phyloP scores from a whole-genome alignment of 345 rosid genomes.

The Limnanthes douglasii region DNA sequence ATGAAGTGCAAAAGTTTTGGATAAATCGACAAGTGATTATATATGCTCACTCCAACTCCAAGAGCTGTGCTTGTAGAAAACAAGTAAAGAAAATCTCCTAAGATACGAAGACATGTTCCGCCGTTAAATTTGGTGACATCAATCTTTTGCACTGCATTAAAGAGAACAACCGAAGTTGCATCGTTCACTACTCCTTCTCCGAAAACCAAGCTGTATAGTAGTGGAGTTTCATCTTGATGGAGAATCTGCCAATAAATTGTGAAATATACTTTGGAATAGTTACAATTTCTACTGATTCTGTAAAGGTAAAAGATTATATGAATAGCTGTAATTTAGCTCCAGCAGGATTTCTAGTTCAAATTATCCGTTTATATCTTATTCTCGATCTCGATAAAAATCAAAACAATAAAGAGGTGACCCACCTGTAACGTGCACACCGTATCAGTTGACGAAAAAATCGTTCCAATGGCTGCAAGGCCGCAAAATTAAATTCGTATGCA shows the following conservation, averaged over 20 bases:
- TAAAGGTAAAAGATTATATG: too few relatives aligned
- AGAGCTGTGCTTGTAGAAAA: conserved; percentile 69
- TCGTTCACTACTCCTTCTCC: conserved; percentile 97
- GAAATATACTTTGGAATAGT: too few relatives aligned
- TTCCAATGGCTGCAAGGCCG: conserved; percentile 54
- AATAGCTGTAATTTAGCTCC: too few relatives aligned
- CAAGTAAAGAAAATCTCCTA: conserved; percentile 58
- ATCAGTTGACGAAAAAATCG: conserved; percentile 87
- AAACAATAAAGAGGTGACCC: conserved; percentile 2
- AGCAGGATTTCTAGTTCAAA: not conserved
- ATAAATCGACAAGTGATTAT: not conserved
- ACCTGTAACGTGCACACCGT: conserved; percentile 97
- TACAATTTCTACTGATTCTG: too few relatives aligned
- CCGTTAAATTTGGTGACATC: conserved; percentile 33
- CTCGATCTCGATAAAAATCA: too few relatives aligned
- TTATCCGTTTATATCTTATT: too few relatives aligned
- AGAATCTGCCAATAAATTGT: conserved; percentile 52
- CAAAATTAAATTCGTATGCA: conserved; percentile 6
- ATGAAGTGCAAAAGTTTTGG: not conserved
- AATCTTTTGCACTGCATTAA: conserved; percentile 71
- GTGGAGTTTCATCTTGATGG: conserved; percentile 80
- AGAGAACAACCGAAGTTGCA: conserved; percentile 78
- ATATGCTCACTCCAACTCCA: conserved; percentile 44
- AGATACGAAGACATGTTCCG: conserved; percentile 20
- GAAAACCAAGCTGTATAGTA: conserved; percentile 75